Conservation (phyloP, 2,329 filamentous ascomycete species). For the Trichoderma sp. region DNA sequence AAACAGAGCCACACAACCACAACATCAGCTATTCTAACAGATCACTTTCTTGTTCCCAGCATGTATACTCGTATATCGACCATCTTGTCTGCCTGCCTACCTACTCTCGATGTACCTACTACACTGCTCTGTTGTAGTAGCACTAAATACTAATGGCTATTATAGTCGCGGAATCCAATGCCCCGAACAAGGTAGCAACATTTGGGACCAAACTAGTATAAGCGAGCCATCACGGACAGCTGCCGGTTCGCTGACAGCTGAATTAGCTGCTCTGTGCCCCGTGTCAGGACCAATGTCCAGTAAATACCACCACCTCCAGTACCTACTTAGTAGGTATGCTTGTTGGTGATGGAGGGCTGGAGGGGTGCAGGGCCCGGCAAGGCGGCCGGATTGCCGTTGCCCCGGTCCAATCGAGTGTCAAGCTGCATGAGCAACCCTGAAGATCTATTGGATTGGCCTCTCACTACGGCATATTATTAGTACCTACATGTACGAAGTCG, state of each 20-base stretch:
- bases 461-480: not conserved
- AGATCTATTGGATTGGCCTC: conserved; percentile 19
- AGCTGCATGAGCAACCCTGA: conserved; percentile 18
- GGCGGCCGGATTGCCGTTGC: conserved; percentile 19
- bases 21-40: not conserved
- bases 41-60: not conserved
- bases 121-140: not conserved
- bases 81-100: not conserved
- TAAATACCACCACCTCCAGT: not conserved
- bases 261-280: not conserved
- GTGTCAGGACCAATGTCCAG: not conserved
- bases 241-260: not conserved
- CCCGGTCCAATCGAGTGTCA: conserved; percentile 25
- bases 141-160: not conserved
- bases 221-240: not conserved
- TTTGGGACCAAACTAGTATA: not conserved
- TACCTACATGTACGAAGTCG: not conserved
- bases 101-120: not conserved
- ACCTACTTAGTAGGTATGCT: not conserved
- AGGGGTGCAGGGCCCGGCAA: conserved; percentile 11
- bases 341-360: conserved; percentile 21
- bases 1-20: not conserved
- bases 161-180: not conserved
- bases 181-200: not conserved
- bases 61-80: not conserved